phyloP scores from a whole-genome alignment of 2,329 filamentous ascomycete species.

The Fusarium incarnatum region DNA sequence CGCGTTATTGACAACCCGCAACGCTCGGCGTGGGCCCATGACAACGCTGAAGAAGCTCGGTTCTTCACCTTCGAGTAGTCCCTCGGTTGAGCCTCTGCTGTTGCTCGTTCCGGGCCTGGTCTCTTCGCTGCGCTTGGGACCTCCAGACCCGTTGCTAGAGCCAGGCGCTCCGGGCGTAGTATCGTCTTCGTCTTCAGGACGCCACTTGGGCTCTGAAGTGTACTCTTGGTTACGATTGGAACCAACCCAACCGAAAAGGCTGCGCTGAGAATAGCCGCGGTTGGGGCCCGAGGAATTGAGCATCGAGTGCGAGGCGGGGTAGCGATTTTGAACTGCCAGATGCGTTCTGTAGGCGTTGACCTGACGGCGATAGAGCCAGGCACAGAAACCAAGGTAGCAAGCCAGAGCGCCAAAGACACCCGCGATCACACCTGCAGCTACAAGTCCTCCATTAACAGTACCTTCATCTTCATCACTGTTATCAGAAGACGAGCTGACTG shows the following conservation, averaged over 20 bases:
- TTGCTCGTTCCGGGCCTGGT: constrained; percentile 44
- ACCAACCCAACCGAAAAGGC: constrained; percentile 51
- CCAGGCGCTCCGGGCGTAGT: constrained; percentile 36
- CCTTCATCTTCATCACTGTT: not conserved
- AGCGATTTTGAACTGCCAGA: constrained; percentile 72
- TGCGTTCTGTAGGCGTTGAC: constrained; percentile 77
- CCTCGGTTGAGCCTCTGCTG: constrained; percentile 59
- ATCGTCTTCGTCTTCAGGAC: constrained; percentile 42
- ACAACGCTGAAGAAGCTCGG: constrained; percentile 79
- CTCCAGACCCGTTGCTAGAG: constrained; percentile 41
- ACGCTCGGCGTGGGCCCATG: constrained; percentile 73
- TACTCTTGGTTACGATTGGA: constrained; percentile 40
- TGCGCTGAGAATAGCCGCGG: constrained; percentile 38
- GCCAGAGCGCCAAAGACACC: constrained; percentile 72
- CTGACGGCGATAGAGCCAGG: constrained; percentile 79
- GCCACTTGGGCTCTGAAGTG: constrained; percentile 49
- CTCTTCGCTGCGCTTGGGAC: constrained; percentile 44
- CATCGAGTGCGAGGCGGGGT: constrained; percentile 59
- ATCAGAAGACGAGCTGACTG: constrained; percentile 45
- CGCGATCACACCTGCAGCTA: constrained; percentile 68
- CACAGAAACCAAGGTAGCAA: constrained; percentile 75
- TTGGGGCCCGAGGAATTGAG: constrained; percentile 40
- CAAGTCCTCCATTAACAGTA: constrained; percentile 54
- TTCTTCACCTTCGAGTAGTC: constrained; percentile 69
- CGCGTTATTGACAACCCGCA: constrained; percentile 73